Base-by-base conservation (phyloP, 257 asterid genomes). In the Solanum pimpinellifolium region DNA sequence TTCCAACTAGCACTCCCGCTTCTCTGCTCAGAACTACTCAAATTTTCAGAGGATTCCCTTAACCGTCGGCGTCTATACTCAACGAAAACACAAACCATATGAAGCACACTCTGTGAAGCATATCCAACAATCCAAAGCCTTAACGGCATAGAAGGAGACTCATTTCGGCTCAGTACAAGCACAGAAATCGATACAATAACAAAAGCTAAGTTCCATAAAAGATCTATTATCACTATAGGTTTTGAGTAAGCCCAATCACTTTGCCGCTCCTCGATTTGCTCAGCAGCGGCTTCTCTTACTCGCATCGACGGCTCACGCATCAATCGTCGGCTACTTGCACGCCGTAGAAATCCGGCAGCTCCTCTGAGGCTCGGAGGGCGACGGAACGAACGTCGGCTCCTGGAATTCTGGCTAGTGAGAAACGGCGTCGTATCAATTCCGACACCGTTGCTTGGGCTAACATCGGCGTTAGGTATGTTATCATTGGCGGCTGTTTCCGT, bases 241-340 rank as follows among this genome's bases (percentile, higher is more conserved):
- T 94, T 96, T 13, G 99, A 96, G 91, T 96, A 94, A 4, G 98
- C 96, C 99, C 99, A 96, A 66, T 96, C 98, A 92, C 93, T 96
- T 68, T 96, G 98, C 6, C 98, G 90, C 78, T 94, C 97, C 90
- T 94, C 98, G 90, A 92, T 90, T 90, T 92, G 94, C 84, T 91
- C 92, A 8, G 93, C 94, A 13, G 94, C 94, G 33, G 93, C 88
- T 75, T 92, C 94, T 1, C 94, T 89, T 9, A 92, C 94, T 18
- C 93, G 88, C 83, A 90, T 87, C 31, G 94, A 92, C 13, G 93
- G 91, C 88, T 88, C 93, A 21, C 92, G 91, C 93, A 92, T 86
- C 86, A 91, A 41, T 52, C 91, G 85, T 33, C 93, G 92, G 84
- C 93, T 91, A 87, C 94, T 92, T 8, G 92, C 93, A 8, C 93